Conservation (phyloP, 345 rosid species). For the Populus nigra region DNA sequence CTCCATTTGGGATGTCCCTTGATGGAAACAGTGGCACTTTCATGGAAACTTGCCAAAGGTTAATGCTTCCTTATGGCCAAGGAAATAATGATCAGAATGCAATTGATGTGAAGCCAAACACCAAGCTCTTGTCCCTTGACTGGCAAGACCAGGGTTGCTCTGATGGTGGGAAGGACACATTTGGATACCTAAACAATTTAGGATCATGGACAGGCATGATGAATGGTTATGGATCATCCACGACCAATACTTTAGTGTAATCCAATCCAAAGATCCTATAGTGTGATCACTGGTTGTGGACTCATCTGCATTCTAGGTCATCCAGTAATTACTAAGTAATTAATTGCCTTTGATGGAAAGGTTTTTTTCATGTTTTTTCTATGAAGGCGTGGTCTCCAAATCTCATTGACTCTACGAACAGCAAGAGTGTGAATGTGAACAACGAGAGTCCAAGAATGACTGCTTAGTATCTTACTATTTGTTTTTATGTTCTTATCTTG, state of each 20-base stretch:
- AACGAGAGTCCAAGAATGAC: slow-evolving; percentile 32
- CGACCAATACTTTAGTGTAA: slow-evolving; percentile 50
- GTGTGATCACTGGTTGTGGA: not conserved
- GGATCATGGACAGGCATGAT: slow-evolving; percentile 65
- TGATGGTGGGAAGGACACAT: slow-evolving; percentile 46
- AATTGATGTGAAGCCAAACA: slow-evolving; percentile 67
- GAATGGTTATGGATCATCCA: slow-evolving; percentile 45
- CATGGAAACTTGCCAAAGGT: slow-evolving; percentile 58
- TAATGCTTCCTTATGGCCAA: slow-evolving; percentile 55
- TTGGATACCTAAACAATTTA: slow-evolving; percentile 39
- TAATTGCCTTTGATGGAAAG: slow-evolving; percentile 9
- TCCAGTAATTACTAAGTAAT: not conserved
- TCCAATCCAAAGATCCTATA: not conserved
- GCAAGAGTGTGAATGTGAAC: slow-evolving; percentile 28
- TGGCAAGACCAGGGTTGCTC: slow-evolving; percentile 80
- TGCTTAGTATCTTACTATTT: slow-evolving; percentile 28
- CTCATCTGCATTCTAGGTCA: not conserved
- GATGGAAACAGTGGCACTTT: slow-evolving; percentile 37
- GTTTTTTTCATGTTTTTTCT: slow-evolving; percentile 1
- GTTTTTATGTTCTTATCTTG: slow-evolving; percentile 12
- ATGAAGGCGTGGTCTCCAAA: slow-evolving; percentile 11
- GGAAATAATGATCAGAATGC: slow-evolving; percentile 38
- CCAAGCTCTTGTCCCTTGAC: slow-evolving; percentile 67
- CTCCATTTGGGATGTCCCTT: slow-evolving; percentile 45
- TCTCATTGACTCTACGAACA: slow-evolving; percentile 13